Evolutionary conservation across 495 filamentous ascomycete genomes (phyloP).

Genomic region (Tuber aestivum): DNA sequence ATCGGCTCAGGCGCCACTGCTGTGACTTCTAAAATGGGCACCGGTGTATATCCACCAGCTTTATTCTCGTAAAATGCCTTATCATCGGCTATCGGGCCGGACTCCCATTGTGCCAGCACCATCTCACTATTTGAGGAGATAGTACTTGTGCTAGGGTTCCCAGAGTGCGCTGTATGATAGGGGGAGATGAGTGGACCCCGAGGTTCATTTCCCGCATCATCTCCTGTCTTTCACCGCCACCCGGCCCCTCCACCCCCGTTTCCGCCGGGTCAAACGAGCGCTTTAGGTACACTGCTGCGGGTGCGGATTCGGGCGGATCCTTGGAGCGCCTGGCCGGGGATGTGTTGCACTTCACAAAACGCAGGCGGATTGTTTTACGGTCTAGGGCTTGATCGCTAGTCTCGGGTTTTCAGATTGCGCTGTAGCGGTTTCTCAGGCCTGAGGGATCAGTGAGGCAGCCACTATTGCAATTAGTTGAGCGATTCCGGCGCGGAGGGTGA

Average conservation of each 20-base stretch:
- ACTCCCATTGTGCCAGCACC: background rate
- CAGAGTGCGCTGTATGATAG: background rate
- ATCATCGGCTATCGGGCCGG: constrained; percentile 18
- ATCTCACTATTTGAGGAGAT: constrained; percentile 14
- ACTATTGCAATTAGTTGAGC: background rate
- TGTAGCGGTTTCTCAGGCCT: constrained; percentile 64
- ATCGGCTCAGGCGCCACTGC: background rate
- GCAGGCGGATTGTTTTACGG: constrained; percentile 47
- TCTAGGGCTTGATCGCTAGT: constrained; percentile 51
- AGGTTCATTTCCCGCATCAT: background rate
- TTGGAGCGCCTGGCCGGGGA: constrained; percentile 64
- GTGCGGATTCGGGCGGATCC: constrained; percentile 41
- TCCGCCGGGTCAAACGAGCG: background rate
- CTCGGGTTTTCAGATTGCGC: constrained; percentile 60
- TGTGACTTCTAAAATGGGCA: background rate
- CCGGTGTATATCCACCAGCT: background rate
- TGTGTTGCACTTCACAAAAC: constrained; percentile 89
- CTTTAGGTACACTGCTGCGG: background rate
- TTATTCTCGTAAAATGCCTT: background rate
- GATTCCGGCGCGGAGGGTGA: background rate
- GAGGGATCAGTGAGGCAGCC: constrained; percentile 70
- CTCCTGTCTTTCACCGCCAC: too few relatives aligned
- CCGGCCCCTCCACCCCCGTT: background rate
- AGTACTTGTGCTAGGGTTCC: constrained; percentile 15
- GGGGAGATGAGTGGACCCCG: too few relatives aligned